phyloP scores from a whole-genome alignment of 192 early-diverging fungal species.

The Rhizoclosmatium globosum region DNA sequence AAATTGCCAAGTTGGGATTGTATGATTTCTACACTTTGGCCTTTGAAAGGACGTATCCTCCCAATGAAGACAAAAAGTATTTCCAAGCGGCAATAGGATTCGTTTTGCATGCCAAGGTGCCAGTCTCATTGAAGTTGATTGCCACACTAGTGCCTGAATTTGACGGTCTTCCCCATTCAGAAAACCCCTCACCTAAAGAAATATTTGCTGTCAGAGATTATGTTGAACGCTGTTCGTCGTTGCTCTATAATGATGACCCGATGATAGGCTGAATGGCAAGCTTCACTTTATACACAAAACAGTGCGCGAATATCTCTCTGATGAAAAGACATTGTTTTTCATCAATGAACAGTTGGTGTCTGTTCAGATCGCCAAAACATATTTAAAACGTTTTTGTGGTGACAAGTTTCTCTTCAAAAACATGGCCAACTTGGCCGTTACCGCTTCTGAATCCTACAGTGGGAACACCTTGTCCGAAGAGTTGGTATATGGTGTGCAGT shows the following conservation, averaged over 20 bases:
- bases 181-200: too few species aligned
- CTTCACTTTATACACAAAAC: not conserved
- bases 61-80: not conserved
- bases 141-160: not conserved
- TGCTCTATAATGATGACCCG: not conserved
- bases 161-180: not conserved
- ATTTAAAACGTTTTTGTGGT: not conserved
- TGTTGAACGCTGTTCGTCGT: too few species aligned
- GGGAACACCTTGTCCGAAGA: not conserved
- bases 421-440: not conserved
- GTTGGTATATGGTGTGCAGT: not conserved
- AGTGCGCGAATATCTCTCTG: not conserved
- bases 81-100: not conserved
- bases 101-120: not conserved
- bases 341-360: not conserved
- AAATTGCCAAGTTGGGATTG: not conserved
- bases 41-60: not conserved
- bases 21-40: not conserved
- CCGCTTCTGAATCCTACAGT: not conserved
- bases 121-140: not conserved
- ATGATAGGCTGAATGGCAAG: not conserved
- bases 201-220: too few species aligned
- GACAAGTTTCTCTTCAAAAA: not conserved
- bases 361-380: not conserved
- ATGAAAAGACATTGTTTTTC: not conserved